Conservation (phyloP, 1,284 basidiomycete species). For the Cutaneotrichosporon cutaneum region DNA sequence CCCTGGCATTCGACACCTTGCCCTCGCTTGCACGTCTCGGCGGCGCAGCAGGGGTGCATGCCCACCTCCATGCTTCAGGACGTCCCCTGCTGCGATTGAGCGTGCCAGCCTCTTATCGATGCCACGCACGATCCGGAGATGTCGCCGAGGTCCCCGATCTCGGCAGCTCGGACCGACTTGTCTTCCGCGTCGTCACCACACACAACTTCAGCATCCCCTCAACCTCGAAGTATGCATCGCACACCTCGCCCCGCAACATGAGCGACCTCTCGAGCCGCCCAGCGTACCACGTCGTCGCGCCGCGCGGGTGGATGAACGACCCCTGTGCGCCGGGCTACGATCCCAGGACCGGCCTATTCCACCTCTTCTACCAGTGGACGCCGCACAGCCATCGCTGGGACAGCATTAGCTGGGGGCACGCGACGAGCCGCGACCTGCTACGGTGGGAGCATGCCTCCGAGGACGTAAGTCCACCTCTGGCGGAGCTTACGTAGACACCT, state of each 20-base stretch:
- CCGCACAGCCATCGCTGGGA: constrained; percentile 23
- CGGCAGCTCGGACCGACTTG: background rate
- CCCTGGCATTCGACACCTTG: too few relatives aligned
- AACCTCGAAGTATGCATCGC: background rate
- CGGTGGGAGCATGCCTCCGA: constrained; percentile 20
- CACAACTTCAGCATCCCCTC: background rate
- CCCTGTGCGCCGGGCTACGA: constrained; percentile 28
- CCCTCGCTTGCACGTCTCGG: too few relatives aligned
- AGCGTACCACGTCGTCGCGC: constrained; percentile 24
- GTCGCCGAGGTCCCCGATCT: background rate
- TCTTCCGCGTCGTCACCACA: background rate
- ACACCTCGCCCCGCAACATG: background rate
- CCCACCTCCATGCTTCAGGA: too few relatives aligned
- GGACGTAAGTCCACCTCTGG: background rate
- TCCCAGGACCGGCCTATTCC: constrained; percentile 21
- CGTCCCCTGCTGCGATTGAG: too few relatives aligned
- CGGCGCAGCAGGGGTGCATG: too few relatives aligned
- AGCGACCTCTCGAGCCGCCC: constrained; percentile 9
- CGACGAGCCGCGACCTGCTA: constrained; percentile 24
- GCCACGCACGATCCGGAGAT: too few relatives aligned
- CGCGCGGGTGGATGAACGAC: constrained; percentile 29
- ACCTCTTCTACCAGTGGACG: constrained; percentile 35
- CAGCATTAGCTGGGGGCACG: constrained; percentile 30
- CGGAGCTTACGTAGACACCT: constrained; percentile 8
- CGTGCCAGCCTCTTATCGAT: background rate